Base-by-base conservation (phyloP, 2,329 filamentous ascomycete genomes). In the Fusarium torulosum region DNA sequence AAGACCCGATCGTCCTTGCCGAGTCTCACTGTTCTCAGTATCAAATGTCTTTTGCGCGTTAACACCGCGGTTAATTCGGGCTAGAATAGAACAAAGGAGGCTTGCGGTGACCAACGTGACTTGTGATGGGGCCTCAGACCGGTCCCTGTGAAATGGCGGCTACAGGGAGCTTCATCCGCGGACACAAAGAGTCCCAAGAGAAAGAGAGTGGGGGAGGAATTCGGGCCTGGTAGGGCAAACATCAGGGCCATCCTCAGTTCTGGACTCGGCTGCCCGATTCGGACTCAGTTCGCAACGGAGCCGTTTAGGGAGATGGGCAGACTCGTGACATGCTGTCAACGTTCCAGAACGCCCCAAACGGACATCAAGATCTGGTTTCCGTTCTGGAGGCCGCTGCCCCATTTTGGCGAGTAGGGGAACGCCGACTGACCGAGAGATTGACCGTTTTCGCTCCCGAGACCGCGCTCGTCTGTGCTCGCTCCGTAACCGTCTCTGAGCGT, bases 161-260 rank as follows among this genome's bases (percentile, higher is more conserved):
- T 69, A 63, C 71, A 67, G 67, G 64, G 69, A 59, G 70, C 61
- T 45, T 67, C 63, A 73, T 72, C 69, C 69, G 69, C 62, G 53
- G 54, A 55, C 44, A 60, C 60, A 57, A 52, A 63, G 59, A 61
- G 54, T 53, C 55, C 53, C 64, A 57, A 56, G 46, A 64, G 61
- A 59, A 53, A 50, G 58, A 67, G 54, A 53, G 49, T 59, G 65
- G 64, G 63, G 63, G 61, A 41, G 17, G 38, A 38, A 11, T 29
- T 47, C 50, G 50, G 41, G 35, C 52, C 56, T 62, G 44, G 41
- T 31, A 41, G 45, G 41, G 43, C 56, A 50, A 59, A 58, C 43
- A 43, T 47, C 49, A 60, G 55, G 61, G 62, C 49, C 33, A 33
- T 49, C 53, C 53, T 61, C 59, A 68, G 64, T 65, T 67, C 64